Base-by-base conservation (phyloP, 1,139 yeast species). In the Eremothecium sinecaudum region DNA sequence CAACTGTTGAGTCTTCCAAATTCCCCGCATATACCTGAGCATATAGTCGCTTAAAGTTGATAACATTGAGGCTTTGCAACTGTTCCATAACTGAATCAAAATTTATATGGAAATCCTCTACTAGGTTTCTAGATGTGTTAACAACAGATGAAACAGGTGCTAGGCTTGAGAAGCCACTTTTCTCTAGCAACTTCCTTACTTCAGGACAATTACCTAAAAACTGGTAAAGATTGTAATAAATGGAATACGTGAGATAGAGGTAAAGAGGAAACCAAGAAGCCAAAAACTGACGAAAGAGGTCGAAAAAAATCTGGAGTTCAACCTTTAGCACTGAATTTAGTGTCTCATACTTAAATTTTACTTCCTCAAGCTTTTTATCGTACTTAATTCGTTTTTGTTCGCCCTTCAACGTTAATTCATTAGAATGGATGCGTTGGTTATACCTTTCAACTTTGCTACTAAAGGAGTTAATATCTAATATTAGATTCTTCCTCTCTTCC, bases 171-270 rank as follows among this genome's bases (percentile, higher is more conserved):
- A 27, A 27, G 19, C 30, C 30, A 7, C 30, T 27, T 17, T 27
- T 27, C 30, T 27, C 30, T 9, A 27, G 21, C 3, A 27, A 21
- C 14, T 27, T 27, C 12, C 42, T 40, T 18, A 42, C 37, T 32
- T 46, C 50, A 6, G 46, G 40, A 20, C 47, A 42, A 20, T 32
- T 38, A 27, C 41, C 37, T 24, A 41, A 38, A 35, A 41, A 45
- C 17, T 40, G 40, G 28, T 45, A 37, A 30, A 48, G 30, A 11
- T 42, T 45, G 28, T 44, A 44, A 10, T 45, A 37, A 14, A 48
- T 37, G 14, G 51, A 39, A 17, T 42, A 37, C 5, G 41, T 38
- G 18, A 46, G 43, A 35, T 36, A 44, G 20, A 42, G 45, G 39
- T 41, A 47, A 24, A 36, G 33, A 13, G 36, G 34, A 18, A 44